Base-by-base conservation (phyloP, 1,139 yeast species). In the Blastobotrys buckinghamii region DNA sequence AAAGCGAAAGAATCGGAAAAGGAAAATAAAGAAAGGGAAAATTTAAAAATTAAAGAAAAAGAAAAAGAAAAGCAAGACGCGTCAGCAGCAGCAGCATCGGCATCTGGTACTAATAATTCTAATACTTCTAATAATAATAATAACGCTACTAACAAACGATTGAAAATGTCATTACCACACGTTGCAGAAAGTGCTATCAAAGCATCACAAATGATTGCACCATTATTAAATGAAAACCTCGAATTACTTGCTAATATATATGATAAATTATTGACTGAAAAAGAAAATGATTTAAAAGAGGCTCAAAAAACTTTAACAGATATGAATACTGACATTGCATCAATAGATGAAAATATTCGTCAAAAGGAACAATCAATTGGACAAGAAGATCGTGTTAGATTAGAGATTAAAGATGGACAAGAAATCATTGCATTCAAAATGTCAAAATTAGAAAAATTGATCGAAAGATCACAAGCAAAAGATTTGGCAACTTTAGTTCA, bases 391-490 rank as follows among this genome's bases (percentile, higher is more conserved):
- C 64, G 63, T 39, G 63, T 58, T 39, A 66, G 53, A 45, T 37
- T 37, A 29, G n/a, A 39, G 17, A 35, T 48, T 30, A 33, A 30
- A 5, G 51, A 50, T 19, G 48, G 47, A 1, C 30, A 19, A 20
- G 37, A 41, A 24, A 55, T 57, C 15, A 67, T 63, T 26, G 53
- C 55, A 2, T 59, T 61, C 16, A 64, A 68, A 41, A 60, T 68
- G 2, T 52, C 54, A n/a, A 66, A 67, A 44, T 63, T 81, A 44
- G 67, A 66, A 27, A 69, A 67, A 50, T 53, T 75, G 4, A 65
- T 80, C 33, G 84, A 79, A 58, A 70, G 79, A 42, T 69, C 81
- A 1, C 89, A 82, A 58, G 75, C 78, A 1, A 69, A 73, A 43
- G 76, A 75, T 44, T 64, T 83, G 37, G 79, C 78, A 0, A 64